Base-by-base conservation (phyloP, 2,329 filamentous ascomycete species). In the Didymella exigua region DNA sequence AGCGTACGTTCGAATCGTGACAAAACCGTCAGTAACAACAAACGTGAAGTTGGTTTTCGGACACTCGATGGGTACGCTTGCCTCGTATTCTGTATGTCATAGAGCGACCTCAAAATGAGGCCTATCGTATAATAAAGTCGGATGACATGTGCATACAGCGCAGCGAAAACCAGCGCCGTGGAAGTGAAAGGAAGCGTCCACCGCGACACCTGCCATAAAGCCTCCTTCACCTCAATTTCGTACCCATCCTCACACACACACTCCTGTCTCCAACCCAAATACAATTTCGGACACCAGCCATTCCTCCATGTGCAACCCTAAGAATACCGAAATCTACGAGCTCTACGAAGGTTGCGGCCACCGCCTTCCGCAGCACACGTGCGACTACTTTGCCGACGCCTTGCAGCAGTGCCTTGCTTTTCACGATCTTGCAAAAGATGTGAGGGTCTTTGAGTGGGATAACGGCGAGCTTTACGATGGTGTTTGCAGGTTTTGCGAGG, bases 291-390 rank as follows among this genome's bases (percentile, higher is more conserved):
- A 5, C 26, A 5, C 10, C 26, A 27, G 10, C 26, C 10, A 27
- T 27, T 10, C 10, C 26, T 5, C 26, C 5, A 53, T 48, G 43
- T 54, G 50, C 16, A 31, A 48, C 19, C 50, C 23, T 4, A 31
- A 47, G 4, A 43, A 53, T 18, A 46, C 34, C 11, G 10, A 23
- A 7, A 26, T 13, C 19, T 47, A 41, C 42, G 34, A 53, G 16
- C 14, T 16, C 21, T 47, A 46, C 23, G 42, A 47, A 19, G 29
- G 30, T 9, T 52, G 49, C 42, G 10, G 21, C 6, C 49, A 52
- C 34, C 42, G 41, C 10, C 49, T 52, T 5, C 49, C 34, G 11
- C 40, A 36, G 30, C 30, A 46, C 3, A 36, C 36, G 0, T 46
- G 49, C 21, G 43, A 47, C 29, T 53, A 42, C 18, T 53, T 26